Conservation (phyloP, 371 early-diverging fungal genomes). For the Syncephalastrum monosporum region DNA sequence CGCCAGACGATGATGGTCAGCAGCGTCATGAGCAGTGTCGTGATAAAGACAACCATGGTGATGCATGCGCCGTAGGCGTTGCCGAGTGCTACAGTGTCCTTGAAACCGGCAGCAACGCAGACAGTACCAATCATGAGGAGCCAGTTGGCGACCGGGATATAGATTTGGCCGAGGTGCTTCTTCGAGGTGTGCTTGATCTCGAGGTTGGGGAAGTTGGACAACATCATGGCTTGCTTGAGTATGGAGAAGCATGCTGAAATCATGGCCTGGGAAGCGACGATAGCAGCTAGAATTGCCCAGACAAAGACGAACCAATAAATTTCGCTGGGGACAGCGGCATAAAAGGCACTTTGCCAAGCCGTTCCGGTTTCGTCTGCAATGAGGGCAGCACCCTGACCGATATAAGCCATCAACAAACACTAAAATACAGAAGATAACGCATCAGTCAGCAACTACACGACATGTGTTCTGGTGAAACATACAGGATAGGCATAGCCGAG, state of each 20-base stretch:
- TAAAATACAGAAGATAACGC: not conserved
- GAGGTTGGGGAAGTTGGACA: constrained; percentile 52
- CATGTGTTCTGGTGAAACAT: not conserved
- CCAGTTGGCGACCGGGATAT: constrained; percentile 54
- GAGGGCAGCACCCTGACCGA: constrained; percentile 50
- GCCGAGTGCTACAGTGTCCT: constrained; percentile 26
- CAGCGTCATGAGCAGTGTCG: constrained; percentile 28
- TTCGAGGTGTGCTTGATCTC: constrained; percentile 44
- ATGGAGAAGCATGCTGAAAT: constrained; percentile 56
- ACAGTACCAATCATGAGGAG: constrained; percentile 43
- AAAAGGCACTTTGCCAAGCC: constrained; percentile 20
- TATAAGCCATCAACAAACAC: constrained; percentile 29
- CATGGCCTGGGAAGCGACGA: constrained; percentile 62
- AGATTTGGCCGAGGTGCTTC: constrained; percentile 44
- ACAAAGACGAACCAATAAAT: constrained; percentile 36
- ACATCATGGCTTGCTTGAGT: constrained; percentile 56
- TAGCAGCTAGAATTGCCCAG: constrained; percentile 50
- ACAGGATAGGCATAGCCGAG: constrained; percentile 29
- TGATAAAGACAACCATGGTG: constrained; percentile 23
- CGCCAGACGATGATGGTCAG: constrained; percentile 31
- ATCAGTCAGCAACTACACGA: not conserved
- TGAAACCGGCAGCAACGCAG: constrained; percentile 41
- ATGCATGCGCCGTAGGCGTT: constrained; percentile 37
- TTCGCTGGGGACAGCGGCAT: constrained; percentile 14
- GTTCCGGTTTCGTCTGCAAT: constrained; percentile 20